Conservation (phyloP, 2,329 filamentous ascomycete genomes). For the Fusarium zealandicum region DNA sequence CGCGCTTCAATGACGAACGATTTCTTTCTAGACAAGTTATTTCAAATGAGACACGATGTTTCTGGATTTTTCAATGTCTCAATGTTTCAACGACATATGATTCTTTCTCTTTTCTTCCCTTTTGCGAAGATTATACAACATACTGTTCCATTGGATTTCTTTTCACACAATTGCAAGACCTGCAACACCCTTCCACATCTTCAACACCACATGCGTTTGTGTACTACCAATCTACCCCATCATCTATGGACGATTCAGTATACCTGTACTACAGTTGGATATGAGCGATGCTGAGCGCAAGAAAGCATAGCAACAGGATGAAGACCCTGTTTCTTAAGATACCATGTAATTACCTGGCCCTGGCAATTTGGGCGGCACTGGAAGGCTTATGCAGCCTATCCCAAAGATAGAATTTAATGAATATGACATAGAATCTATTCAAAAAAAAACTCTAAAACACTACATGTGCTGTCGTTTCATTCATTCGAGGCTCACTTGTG, state of each 20-base stretch:
- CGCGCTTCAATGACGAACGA: conserved; percentile 34
- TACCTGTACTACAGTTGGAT: conserved; percentile 37
- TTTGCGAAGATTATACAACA: neutral
- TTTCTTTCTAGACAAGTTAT: conserved; percentile 25
- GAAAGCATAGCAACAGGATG: conserved; percentile 23
- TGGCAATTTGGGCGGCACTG: conserved; percentile 12
- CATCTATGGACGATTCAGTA: conserved; percentile 14
- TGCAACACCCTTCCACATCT: conserved; percentile 4
- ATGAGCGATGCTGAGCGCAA: conserved; percentile 26
- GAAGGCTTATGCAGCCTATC: conserved; percentile 13
- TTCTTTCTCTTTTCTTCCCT: conserved; percentile 7
- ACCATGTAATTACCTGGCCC: conserved; percentile 34
- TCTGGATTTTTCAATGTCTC: conserved; percentile 23
- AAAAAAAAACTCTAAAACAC: neutral
- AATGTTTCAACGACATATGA: conserved; percentile 25
- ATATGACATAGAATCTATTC: conserved; percentile 27
- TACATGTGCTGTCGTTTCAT: neutral
- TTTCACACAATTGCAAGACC: conserved; percentile 10
- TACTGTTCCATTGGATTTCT: conserved; percentile 1
- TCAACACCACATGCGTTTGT: conserved; percentile 13
- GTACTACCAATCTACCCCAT: conserved; percentile 22
- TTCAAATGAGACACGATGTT: conserved; percentile 37
- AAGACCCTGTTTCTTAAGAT: conserved; percentile 38
- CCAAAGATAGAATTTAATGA: conserved; percentile 35
- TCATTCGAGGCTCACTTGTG: neutral